Conservation (phyloP, 129 eudicot genomes). For the Chrysanthemum seticuspe region DNA sequence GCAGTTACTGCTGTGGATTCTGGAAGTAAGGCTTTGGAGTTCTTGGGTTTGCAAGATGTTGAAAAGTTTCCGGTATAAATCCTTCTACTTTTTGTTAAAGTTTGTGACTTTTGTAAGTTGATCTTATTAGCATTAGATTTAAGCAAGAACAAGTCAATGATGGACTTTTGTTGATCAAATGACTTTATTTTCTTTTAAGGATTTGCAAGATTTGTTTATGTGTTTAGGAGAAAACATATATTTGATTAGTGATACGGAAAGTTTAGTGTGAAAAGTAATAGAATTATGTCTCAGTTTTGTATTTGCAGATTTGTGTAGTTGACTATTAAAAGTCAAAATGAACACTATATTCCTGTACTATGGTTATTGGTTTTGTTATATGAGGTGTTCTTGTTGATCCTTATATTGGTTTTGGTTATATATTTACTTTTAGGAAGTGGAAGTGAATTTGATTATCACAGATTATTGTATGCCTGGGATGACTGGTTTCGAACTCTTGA, state of each 20-base stretch:
- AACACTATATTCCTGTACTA: background rate
- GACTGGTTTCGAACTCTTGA: conserved; percentile 70
- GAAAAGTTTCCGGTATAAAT: conserved; percentile 47
- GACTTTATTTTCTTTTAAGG: background rate
- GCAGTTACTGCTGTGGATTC: conserved; percentile 86
- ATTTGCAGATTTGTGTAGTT: background rate
- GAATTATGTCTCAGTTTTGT: background rate
- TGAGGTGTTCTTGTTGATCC: background rate
- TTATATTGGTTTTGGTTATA: conserved; percentile 13
- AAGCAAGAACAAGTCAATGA: conserved; percentile 11
- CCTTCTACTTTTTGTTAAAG: conserved; percentile 2
- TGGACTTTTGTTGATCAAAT: conserved; percentile 16
- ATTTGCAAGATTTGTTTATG: conserved; percentile 12
- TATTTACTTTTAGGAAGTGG: conserved; percentile 40
- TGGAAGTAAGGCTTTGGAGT: conserved; percentile 69
- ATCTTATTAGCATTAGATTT: background rate
- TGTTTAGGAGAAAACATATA: background rate
- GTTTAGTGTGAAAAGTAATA: background rate
- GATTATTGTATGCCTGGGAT: conserved; percentile 86
- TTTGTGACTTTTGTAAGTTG: background rate
- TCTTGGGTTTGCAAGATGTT: conserved; percentile 57
- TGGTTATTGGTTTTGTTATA: background rate
- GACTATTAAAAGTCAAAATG: conserved; percentile 27
- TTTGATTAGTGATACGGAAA: background rate
- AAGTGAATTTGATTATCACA: conserved; percentile 70